Evolutionary conservation across 148 eudicot genomes (phyloP).

Genomic region (Camellia lanceoleosa): DNA sequence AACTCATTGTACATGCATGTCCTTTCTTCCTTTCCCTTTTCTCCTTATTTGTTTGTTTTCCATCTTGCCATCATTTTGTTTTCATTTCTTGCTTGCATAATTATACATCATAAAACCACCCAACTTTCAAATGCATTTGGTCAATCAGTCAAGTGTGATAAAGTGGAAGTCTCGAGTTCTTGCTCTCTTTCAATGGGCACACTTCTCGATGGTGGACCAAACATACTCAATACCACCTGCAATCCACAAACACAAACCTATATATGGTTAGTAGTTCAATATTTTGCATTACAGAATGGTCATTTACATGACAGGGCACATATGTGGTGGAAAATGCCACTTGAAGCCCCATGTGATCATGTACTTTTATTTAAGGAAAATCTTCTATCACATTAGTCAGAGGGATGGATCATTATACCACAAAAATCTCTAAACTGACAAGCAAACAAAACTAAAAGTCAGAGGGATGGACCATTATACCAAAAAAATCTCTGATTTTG

Average conservation of each 20-base stretch:
- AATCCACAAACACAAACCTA: constrained; percentile 11
- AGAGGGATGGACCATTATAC: constrained; percentile 26
- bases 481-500: constrained; percentile 74
- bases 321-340: neutral
- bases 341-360: neutral
- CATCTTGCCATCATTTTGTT: neutral
- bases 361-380: neutral
- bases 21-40: neutral
- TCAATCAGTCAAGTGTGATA: neutral
- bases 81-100: neutral
- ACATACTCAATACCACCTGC: constrained; percentile 64
- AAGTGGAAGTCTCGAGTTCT: constrained; percentile 13
- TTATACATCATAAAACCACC: neutral
- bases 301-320: neutral
- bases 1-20: constrained; percentile 1
- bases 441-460: constrained; percentile 3
- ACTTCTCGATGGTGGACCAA: constrained; percentile 50
- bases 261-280: neutral
- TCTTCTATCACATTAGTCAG: neutral
- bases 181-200: constrained; percentile 13
- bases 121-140: neutral
- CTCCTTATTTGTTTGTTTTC: neutral
- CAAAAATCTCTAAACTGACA: neutral
- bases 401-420: neutral
- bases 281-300: neutral